These are phyloP conservation scores for Davidsoniella eucalypti DNA, from an alignment of 2,329 filamentous ascomycete species.

Conservation along the genomic window DNA sequence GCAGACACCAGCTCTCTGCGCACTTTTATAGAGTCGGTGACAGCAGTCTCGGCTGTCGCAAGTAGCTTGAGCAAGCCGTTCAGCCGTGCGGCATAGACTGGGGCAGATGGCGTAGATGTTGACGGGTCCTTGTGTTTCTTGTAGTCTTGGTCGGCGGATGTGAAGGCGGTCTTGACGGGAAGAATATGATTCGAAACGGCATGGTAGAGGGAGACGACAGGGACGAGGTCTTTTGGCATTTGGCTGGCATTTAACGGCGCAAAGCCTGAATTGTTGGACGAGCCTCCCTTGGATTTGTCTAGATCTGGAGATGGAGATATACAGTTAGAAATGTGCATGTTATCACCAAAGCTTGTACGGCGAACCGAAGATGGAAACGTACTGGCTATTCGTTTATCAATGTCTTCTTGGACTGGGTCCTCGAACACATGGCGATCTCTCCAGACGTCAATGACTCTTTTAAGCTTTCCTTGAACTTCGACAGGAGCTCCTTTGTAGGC, in stretches of 20 bases:
- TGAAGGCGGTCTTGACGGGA: conserved; percentile 48
- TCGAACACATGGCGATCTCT: conserved; percentile 76
- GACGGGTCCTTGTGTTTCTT: conserved; percentile 63
- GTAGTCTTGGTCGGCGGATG: conserved; percentile 64
- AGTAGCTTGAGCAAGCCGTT: conserved; percentile 80
- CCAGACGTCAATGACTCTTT: conserved; percentile 90
- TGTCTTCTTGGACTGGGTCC: conserved; percentile 55
- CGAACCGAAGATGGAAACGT: conserved; percentile 17
- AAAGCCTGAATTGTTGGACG: conserved; percentile 31
- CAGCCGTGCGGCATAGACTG: conserved; percentile 80
- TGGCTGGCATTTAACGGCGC: conserved; percentile 36
- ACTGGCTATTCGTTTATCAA: conserved; percentile 71
- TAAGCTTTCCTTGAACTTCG: conserved; percentile 76
- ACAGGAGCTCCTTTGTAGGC: conserved; percentile 80
- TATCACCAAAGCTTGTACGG: conserved; percentile 9
- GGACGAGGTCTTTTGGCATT: conserved; percentile 60
- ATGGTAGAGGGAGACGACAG: conserved; percentile 59
- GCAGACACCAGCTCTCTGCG: conserved; percentile 61
- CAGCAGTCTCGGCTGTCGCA: conserved; percentile 73
- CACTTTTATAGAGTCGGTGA: conserved; percentile 78
- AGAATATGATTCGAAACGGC: conserved; percentile 56
- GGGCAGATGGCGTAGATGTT: conserved; percentile 55
- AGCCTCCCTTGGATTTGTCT: conserved; percentile 42
- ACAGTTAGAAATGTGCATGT: conserved; percentile 5
- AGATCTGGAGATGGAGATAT: conserved; percentile 29